Evolutionary conservation across 176 grass and related monocot species (phyloP).

Genomic region (sorghum (Sorghum bicolor)): DNA sequence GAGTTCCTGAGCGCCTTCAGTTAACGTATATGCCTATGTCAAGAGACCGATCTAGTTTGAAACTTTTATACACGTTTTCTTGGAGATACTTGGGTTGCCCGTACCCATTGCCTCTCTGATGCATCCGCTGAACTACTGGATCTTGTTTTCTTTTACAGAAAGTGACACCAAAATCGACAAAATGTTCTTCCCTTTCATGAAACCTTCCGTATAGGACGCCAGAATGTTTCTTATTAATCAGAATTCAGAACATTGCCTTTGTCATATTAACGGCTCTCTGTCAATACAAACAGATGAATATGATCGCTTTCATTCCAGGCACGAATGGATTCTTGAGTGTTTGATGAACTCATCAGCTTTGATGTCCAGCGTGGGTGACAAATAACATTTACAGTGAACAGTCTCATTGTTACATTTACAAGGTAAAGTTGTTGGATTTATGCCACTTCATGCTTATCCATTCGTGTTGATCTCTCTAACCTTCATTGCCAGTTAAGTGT

Average conservation of each 20-base stretch:
- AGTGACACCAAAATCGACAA: slow-evolving; percentile 17
- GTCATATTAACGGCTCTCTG: slow-evolving; percentile 18
- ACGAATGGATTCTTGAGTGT: neutral
- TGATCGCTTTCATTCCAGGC: neutral
- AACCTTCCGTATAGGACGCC: slow-evolving; percentile 29
- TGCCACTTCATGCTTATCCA: slow-evolving; percentile 10
- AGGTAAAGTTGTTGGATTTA: slow-evolving; percentile 20
- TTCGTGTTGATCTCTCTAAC: neutral
- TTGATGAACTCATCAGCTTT: neutral
- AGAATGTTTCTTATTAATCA: neutral
- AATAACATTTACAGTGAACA: neutral
- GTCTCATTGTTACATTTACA: slow-evolving; percentile 9
- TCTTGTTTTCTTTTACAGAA: slow-evolving; percentile 31
- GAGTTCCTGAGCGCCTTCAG: neutral
- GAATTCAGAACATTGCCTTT: slow-evolving; percentile 23
- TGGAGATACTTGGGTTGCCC: slow-evolving; percentile 3
- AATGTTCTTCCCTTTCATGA: slow-evolving; percentile 4
- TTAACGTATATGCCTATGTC: neutral
- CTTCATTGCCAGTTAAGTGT: neutral
- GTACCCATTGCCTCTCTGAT: neutral
- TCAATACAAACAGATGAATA: slow-evolving; percentile 19
- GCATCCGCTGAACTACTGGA: neutral
- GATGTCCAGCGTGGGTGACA: neutral
- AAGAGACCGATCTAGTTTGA: neutral
- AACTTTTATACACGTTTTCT: neutral